phyloP scores from a whole-genome alignment of 208 protist species.

The Trypanosoma scelopori region DNA sequence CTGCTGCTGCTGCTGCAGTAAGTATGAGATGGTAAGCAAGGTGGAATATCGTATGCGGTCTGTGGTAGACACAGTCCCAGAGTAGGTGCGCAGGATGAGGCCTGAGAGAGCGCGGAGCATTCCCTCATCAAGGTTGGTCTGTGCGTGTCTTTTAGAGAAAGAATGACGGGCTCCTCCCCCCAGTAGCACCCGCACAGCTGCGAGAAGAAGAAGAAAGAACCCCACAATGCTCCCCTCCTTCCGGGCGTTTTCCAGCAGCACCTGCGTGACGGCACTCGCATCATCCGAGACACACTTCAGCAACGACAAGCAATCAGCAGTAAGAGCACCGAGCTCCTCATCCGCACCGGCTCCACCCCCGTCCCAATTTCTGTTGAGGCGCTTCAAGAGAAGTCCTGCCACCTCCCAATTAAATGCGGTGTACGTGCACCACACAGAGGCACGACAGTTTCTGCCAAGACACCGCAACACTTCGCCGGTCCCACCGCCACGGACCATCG shows the following conservation, averaged over 20 bases:
- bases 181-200: conserved; percentile 17
- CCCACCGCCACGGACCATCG: not conserved
- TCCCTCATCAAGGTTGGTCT: conserved; percentile 1
- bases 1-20: conserved; percentile 21
- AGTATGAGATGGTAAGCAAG: conserved; percentile 72
- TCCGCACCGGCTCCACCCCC: not conserved
- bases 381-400: conserved; percentile 31
- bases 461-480: not conserved
- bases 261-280: conserved; percentile 11
- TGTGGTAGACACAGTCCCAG: conserved; percentile 43
- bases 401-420: conserved; percentile 43
- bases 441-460: conserved; percentile 5
- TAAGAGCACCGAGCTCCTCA: not conserved
- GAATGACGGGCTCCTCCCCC: not conserved
- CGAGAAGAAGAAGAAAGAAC: conserved; percentile 29
- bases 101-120: conserved; percentile 3
- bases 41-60: conserved; percentile 79
- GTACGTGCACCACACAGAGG: conserved; percentile 44
- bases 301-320: conserved; percentile 5
- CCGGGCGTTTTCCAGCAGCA: conserved; percentile 19
- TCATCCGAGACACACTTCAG: conserved; percentile 16
- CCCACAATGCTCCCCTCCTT: conserved; percentile 22
- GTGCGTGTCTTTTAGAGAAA: not conserved
- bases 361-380: conserved; percentile 4
- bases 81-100: conserved; percentile 56